phyloP scores from a whole-genome alignment of 305 asterid species.

The Fraxinus baroniana region DNA sequence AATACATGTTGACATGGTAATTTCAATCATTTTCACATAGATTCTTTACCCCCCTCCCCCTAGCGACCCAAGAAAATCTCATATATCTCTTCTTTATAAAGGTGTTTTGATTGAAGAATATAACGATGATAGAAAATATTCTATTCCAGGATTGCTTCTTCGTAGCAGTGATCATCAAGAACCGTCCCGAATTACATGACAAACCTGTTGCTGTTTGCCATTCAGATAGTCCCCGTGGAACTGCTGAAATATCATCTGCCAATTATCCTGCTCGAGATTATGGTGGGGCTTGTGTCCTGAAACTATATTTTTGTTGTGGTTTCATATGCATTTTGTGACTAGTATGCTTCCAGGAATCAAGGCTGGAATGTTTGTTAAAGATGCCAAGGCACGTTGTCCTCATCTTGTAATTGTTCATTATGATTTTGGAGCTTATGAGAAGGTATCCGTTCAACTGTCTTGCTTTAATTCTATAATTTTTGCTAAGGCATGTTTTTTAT shows the following conservation, averaged over 20 bases:
- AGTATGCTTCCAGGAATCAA: constrained; percentile 60
- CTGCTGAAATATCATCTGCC: constrained; percentile 95
- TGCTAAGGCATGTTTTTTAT: background rate
- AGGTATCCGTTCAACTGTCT: constrained; percentile 44
- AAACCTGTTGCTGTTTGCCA: constrained; percentile 97
- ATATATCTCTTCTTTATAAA: background rate
- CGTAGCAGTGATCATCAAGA: constrained; percentile 85
- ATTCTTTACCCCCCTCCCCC: background rate
- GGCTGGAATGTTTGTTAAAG: constrained; percentile 96
- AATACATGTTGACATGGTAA: constrained; percentile 92
- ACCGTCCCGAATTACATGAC: constrained; percentile 60
- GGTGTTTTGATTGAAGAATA: background rate
- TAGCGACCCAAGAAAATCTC: background rate
- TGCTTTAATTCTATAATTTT: constrained; percentile 7
- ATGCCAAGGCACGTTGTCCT: constrained; percentile 90
- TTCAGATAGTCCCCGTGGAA: constrained; percentile 90
- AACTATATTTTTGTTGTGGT: constrained; percentile 2
- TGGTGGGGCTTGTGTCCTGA: constrained; percentile 52
- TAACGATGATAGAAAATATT: constrained; percentile 15
- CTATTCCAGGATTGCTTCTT: constrained; percentile 86
- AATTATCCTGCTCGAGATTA: constrained; percentile 88
- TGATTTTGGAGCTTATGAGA: constrained; percentile 93
- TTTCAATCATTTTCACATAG: background rate
- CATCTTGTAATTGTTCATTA: constrained; percentile 84
- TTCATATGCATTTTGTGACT: constrained; percentile 21